phyloP scores from a whole-genome alignment of 306 rosid genomes.

The Sicyos edulis region DNA sequence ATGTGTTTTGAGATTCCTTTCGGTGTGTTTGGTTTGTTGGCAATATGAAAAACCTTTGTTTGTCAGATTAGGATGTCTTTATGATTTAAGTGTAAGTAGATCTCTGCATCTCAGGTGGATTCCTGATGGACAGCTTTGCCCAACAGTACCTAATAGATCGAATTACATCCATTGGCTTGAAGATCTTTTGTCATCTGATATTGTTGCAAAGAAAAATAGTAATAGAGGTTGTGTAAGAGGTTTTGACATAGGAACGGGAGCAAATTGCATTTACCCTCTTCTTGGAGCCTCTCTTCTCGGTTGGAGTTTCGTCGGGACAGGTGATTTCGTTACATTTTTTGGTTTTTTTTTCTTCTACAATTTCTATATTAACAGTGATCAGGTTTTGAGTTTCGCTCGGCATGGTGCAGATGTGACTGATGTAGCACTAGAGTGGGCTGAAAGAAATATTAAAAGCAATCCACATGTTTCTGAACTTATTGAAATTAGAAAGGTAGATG shows the following conservation, averaged over 20 bases:
- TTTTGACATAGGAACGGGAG: constrained; percentile 92
- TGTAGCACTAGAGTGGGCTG: constrained; percentile 84
- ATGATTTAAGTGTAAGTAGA: constrained; percentile 2
- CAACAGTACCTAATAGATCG: constrained; percentile 86
- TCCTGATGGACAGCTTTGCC: constrained; percentile 91
- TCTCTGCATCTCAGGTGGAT: constrained; percentile 63
- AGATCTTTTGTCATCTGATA: constrained; percentile 61
- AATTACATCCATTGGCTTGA: constrained; percentile 88
- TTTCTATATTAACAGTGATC: constrained; percentile 5
- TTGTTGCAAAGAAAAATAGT: constrained; percentile 35
- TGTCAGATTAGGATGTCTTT: neutral
- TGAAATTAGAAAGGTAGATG: constrained; percentile 72
- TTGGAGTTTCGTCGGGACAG: constrained; percentile 90
- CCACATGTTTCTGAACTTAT: constrained; percentile 56
- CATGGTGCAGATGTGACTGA: constrained; percentile 61
- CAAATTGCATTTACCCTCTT: constrained; percentile 91
- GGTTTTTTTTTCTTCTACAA: neutral
- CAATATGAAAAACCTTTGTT: neutral
- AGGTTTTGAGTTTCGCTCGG: constrained; percentile 11
- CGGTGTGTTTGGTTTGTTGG: neutral
- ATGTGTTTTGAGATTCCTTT: neutral
- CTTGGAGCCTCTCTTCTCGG: constrained; percentile 80
- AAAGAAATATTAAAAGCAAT: constrained; percentile 54
- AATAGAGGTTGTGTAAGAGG: constrained; percentile 48
- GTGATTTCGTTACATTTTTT: constrained; percentile 30